Percentiles rank a stretch among this genome's conserved stretches.
Conservation (phyloP, 2,329 filamentous ascomycete genomes). For the Chalaropsis thielavioides region DNA sequence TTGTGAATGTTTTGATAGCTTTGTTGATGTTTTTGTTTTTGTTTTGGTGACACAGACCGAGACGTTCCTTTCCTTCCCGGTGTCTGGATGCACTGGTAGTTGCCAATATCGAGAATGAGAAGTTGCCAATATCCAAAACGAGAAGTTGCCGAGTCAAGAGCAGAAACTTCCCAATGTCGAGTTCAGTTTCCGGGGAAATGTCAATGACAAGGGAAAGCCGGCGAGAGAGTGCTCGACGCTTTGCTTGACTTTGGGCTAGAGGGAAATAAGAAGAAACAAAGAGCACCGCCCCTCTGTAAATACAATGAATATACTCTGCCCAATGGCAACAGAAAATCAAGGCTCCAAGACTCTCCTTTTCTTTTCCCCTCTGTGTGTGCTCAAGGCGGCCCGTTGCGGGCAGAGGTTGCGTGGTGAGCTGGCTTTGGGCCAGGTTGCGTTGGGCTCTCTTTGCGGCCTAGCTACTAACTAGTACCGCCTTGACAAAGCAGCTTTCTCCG, state of each 20-base stretch:
- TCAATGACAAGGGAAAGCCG: not conserved
- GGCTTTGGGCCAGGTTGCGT: not conserved
- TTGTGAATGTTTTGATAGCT: not conserved
- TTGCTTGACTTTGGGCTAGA: not conserved
- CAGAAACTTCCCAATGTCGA: too few relatives aligned
- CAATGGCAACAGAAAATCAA: not conserved
- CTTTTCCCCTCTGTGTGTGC: too few relatives aligned
- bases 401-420: not conserved
- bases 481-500: too few relatives aligned
- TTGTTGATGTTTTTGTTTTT: constrained; percentile 2
- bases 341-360: not conserved
- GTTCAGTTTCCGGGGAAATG: not conserved
- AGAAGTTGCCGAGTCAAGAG: not conserved
- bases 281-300: not conserved
- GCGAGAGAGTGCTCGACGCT: not conserved
- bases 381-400: too few relatives aligned
- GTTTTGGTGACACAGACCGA: not conserved
- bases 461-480: too few relatives aligned
- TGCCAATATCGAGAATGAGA: not conserved
- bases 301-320: not conserved
- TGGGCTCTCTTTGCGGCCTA: too few relatives aligned
- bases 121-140: not conserved
- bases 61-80: not conserved
- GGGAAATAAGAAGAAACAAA: not conserved
- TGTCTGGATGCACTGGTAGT: not conserved